Conservation (phyloP, 768 basidiomycete species). For the Leccinum disarticulatum region DNA sequence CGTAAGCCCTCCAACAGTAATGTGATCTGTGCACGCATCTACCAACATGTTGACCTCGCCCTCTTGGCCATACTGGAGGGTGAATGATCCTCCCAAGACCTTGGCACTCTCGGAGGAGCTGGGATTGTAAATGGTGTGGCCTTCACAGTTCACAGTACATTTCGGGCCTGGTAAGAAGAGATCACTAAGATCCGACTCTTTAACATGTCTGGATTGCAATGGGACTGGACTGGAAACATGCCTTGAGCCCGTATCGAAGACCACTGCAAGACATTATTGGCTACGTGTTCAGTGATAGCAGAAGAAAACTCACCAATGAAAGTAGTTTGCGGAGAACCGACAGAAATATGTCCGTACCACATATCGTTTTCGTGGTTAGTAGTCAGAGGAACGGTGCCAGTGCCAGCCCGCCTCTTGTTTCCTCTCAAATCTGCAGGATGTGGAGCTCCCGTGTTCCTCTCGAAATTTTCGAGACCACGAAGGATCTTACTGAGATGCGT, state of each 20-base stretch:
- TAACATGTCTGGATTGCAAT: background rate
- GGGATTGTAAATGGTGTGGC: slow-evolving; percentile 35
- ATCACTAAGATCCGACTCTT: slow-evolving; percentile 13
- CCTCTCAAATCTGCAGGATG: slow-evolving; percentile 2
- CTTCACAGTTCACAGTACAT: slow-evolving; percentile 28
- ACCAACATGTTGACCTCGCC: background rate
- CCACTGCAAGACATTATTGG: background rate
- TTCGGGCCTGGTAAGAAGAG: slow-evolving; percentile 26
- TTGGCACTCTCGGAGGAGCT: slow-evolving; percentile 7
- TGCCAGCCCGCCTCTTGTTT: background rate
- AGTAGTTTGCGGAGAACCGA: slow-evolving; percentile 2
- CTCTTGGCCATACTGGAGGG: background rate
- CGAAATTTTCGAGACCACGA: background rate
- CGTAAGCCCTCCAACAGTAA: slow-evolving; percentile 10
- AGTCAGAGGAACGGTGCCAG: background rate
- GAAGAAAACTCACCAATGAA: background rate
- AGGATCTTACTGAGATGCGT: background rate
- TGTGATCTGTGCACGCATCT: slow-evolving; percentile 8
- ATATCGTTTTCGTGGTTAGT: background rate
- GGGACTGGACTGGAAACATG: background rate
- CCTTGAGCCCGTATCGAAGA: slow-evolving; percentile 10
- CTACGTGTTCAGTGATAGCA: background rate
- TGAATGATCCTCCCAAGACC: slow-evolving; percentile 1
- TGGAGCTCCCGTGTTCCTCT: slow-evolving; percentile 2
- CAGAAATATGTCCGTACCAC: slow-evolving; percentile 14